These are phyloP conservation scores for rapeseed (Brassica napus) DNA, from an alignment of 345 rosid genomes.

Conservation along the genomic window Da-Ae NC_063445.1:13672001-13672500, in stretches of 20 bases:
- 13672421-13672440: constrained; percentile 1
- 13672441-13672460: constrained; percentile 2
- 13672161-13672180: constrained; percentile 15
- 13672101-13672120: neutral
- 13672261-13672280: neutral
- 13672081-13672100: constrained; percentile 1
- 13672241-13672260: constrained; percentile 8
- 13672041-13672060: neutral
- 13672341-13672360: constrained; percentile 14
- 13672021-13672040: constrained; percentile 4
- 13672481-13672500: neutral
- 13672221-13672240: neutral
- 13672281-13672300: neutral
- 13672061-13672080: constrained; percentile 16
- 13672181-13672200: neutral
- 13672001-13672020: neutral
- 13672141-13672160: constrained; percentile 6
- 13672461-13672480: neutral
- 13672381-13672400: neutral
- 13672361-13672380: constrained; percentile 9
- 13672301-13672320: constrained; percentile 7
- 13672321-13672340: constrained; percentile 14
- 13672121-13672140: neutral
- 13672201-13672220: neutral
- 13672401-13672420: neutral